These are phyloP conservation scores for Lathyrus aphaca DNA, from an alignment of 306 rosid species.

Conservation along the genomic window DNA sequence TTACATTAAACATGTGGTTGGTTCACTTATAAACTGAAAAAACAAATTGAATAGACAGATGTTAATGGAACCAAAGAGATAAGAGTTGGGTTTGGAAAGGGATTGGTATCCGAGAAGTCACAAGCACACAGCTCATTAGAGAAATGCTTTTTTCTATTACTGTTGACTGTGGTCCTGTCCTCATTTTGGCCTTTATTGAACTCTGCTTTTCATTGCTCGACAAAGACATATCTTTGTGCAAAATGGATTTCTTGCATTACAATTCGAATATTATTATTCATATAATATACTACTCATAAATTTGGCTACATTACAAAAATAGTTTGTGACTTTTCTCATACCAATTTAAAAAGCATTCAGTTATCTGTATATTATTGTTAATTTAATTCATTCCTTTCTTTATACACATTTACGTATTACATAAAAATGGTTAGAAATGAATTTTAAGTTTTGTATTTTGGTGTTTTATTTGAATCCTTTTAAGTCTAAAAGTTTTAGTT, in stretches of 20 bases:
- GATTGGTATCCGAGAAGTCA: slow-evolving; percentile 22
- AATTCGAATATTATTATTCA: slow-evolving; percentile 3
- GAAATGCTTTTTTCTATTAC: slow-evolving; percentile 26
- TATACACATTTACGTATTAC: neutral
- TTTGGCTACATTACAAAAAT: slow-evolving; percentile 25
- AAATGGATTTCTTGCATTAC: slow-evolving; percentile 34
- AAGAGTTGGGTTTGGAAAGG: slow-evolving; percentile 29
- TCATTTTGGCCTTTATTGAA: slow-evolving; percentile 21
- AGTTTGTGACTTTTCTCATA: slow-evolving; percentile 2
- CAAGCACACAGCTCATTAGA: slow-evolving; percentile 23
- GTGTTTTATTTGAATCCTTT: too few relatives aligned
- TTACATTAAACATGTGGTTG: too few relatives aligned
- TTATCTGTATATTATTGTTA: neutral
- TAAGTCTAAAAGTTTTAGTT: too few relatives aligned
- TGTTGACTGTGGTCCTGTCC: slow-evolving; percentile 38
- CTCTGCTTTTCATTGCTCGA: slow-evolving; percentile 32
- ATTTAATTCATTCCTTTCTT: neutral
- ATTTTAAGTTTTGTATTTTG: too few relatives aligned
- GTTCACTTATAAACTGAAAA: too few relatives aligned
- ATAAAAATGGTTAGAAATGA: too few relatives aligned
- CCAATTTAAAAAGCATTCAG: neutral
- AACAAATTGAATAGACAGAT: neutral
- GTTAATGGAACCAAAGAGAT: neutral
- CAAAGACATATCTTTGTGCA: slow-evolving; percentile 40
- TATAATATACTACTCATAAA: neutral